Evolutionary conservation across 345 rosid genomes (phyloP).

Genomic region (Populus deltoides): DNA sequence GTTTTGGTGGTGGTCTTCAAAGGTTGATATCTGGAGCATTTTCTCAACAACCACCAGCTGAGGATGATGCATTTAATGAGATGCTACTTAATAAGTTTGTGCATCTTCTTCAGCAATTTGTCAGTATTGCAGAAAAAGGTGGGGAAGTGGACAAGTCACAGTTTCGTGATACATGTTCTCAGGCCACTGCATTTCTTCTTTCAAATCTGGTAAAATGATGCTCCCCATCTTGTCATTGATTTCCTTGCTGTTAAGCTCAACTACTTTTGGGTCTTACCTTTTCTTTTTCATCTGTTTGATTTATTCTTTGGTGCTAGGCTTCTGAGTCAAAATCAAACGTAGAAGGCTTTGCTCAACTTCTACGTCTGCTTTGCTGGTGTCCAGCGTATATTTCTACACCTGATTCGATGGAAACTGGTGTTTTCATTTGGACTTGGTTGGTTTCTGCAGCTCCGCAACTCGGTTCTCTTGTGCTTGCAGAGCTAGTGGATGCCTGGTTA

Average conservation of each 20-base stretch:
- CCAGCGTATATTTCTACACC: conserved; percentile 94
- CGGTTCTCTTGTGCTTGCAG: conserved; percentile 91
- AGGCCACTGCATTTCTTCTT: conserved; percentile 89
- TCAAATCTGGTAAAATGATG: conserved; percentile 74
- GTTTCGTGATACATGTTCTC: conserved; percentile 90
- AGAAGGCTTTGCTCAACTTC: conserved; percentile 89
- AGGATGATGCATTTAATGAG: conserved; percentile 86
- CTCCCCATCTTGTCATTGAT: not conserved
- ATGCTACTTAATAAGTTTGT: conserved; percentile 80
- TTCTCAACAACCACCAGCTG: conserved; percentile 62
- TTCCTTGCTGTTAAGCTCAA: not conserved
- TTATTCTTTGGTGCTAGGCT: conserved; percentile 43
- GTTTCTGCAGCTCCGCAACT: conserved; percentile 96
- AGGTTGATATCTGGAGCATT: conserved; percentile 88
- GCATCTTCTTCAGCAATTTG: conserved; percentile 91
- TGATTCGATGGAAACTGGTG: conserved; percentile 96
- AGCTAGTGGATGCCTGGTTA: conserved; percentile 99
- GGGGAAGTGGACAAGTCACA: conserved; percentile 82
- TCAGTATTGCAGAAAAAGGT: conserved; percentile 80
- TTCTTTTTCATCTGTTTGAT: conserved; percentile 18
- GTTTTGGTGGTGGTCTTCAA: conserved; percentile 69
- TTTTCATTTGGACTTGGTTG: conserved; percentile 98
- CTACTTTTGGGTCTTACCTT: conserved; percentile 3
- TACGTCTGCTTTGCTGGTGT: conserved; percentile 99
- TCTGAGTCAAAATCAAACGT: conserved; percentile 69